Evolutionary conservation across 495 filamentous ascomycete species (phyloP), one percentile per base, ranked within the genome.

Genomic region (Hyphodiscus hymeniophilus): DNA sequence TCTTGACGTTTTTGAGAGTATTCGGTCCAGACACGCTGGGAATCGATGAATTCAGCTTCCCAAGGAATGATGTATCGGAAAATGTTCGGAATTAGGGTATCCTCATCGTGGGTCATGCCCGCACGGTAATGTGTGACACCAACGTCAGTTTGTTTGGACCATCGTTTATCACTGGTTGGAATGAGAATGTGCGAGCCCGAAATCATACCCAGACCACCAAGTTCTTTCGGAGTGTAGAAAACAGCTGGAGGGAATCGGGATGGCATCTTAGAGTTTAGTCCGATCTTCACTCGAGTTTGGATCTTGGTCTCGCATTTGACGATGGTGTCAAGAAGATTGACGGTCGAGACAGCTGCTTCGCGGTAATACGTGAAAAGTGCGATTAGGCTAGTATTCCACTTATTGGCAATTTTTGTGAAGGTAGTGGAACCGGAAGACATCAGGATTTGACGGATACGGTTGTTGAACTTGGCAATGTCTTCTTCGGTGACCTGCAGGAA

Each of bases 271-370:
- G 92, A 97, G 68, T 99, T 99, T 55, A 99, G 65, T 3, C 94
- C 94, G 52, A 99, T 99, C 77, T 99, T 99, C 55, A 99, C 94
- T 50, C 94, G 80, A 7, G 94, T 99, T 68, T 99, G 94, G 46
- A 99, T 99, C 73, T 99, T 99, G 11, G 94, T 99, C 68, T 99
- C 94, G 59, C 94, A 97, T 66, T 99, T 99, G 56, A 99, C 94
- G 55, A 99, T 99, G 1, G 91, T 97, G 61, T 99, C 94, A 2
- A 99, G 76, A 12, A 99, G 72, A 50, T 89, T 88, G 58, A 97
- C 89, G 1, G 94, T 99, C 7, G 88, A 92, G n/a, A 97, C 89
- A 26, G 90, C 94, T 32, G 94, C 94, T 61, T 99, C 94, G 60
- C 94, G 89, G 61, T 97, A 99, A 64, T 99, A 99, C 0, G 94